Base-by-base conservation (phyloP, 352 stramenopile species). In the Globisporangium takayamanum region DNA sequence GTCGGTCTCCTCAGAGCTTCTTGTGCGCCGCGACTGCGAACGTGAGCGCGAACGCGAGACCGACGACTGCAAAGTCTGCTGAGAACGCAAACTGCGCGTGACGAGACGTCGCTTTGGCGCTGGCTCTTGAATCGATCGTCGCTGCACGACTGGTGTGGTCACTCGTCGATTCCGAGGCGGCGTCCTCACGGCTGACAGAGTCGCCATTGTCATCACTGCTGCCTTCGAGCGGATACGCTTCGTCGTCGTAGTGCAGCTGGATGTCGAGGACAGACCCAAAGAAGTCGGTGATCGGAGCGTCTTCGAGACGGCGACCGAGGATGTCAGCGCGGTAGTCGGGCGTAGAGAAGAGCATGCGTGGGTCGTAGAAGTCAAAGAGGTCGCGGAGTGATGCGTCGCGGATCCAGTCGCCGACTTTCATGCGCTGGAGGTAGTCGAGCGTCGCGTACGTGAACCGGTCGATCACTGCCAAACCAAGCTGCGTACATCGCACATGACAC, bases 381-480 rank as follows among this genome's bases (percentile, higher is more conserved):
- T 95, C 80, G 3, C 67, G 65, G 20, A 94, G 59, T 0, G 72
- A 90, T 7, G 65, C 77, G 20, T 80, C 87, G 39, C 70, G 77
- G 46, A 88, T 89, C 26, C 76, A 85, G 53, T 85, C 66, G 33
- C 81, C 80, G 8, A 92, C 78, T 58, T 94, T 89, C 76, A 94
- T 87, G 30, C 69, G 80, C 49, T 95, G 84, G 60, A 96, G 56
- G 61, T 92, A 96, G 64, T 96, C 87, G 16, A 96, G 73, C 52
- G 87, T 95, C 28, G 84, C 79, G 57, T 92, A 96, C 33, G 88
- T 95, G 60, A 96, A 96, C 44, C 87, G 83, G 64, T 96, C 88
- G 59, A 96, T 96, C 45, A 96, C 81, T 10, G 88, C 82, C 26
- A 95, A 57, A 3, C 88, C 88, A 42, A 96, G 60, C 84, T 92